phyloP scores from a whole-genome alignment of 2,329 filamentous ascomycete genomes.

The Decorospora gaudefroyi region DNA sequence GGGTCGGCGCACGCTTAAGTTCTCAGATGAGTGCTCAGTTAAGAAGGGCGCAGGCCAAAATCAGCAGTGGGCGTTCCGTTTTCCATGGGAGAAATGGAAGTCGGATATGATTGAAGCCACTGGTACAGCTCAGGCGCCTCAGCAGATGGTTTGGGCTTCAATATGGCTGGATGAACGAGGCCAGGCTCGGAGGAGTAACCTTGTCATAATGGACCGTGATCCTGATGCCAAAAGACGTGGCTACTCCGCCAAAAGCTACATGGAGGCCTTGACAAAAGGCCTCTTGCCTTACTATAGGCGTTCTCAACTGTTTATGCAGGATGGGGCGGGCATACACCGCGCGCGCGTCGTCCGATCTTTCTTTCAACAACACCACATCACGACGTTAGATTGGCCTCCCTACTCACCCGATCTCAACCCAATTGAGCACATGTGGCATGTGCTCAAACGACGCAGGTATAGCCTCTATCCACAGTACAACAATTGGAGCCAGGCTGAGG shows the following conservation, averaged over 20 bases:
- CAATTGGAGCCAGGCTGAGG: conserved; percentile 7
- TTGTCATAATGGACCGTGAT: conserved; percentile 22
- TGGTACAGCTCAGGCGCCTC: conserved; percentile 4
- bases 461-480: conserved; percentile 22
- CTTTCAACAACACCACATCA: conserved; percentile 19
- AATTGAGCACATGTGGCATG: conserved; percentile 34
- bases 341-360: conserved; percentile 10
- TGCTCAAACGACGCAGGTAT: conserved; percentile 27
- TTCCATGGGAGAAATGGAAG: conserved; percentile 21
- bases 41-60: conserved; percentile 15
- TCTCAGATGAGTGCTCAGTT: conserved; percentile 20
- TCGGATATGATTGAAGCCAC: conserved; percentile 17
- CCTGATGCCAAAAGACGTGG: conserved; percentile 3
- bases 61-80: conserved; percentile 17
- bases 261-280: conserved; percentile 15
- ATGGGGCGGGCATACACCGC: conserved; percentile 28
- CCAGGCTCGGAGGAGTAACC: conserved; percentile 1
- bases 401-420: conserved; percentile 35
- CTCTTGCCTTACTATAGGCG: conserved; percentile 6
- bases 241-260: conserved; percentile 15
- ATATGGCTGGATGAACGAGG: conserved; percentile 16
- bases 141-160: conserved; percentile 24
- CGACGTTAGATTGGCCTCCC: conserved; percentile 22
- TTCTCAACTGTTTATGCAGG: conserved; percentile 24
- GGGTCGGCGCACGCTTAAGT: conserved; percentile 8